These are phyloP conservation scores for Phytophthora parvispora DNA, from an alignment of 352 stramenopile genomes.

Conservation along the genomic window DNA sequence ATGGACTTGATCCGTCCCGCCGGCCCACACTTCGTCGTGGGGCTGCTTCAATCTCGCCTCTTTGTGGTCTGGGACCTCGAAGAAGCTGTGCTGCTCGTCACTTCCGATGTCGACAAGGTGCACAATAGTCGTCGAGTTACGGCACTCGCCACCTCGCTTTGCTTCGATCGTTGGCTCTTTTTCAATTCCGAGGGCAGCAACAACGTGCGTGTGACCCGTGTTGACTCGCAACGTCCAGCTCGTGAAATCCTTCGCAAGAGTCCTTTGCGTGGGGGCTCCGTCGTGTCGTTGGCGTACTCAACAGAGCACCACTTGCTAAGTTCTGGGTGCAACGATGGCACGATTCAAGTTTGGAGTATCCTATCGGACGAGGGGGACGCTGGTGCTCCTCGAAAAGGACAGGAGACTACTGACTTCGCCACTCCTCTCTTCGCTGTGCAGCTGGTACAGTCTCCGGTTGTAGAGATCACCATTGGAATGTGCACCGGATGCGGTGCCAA, in stretches of 20 bases:
- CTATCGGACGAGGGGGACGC: constrained; percentile 54
- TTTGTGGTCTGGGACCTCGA: constrained; percentile 77
- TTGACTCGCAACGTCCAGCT: constrained; percentile 56
- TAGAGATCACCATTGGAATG: constrained; percentile 52
- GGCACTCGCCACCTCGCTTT: constrained; percentile 64
- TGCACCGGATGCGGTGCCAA: constrained; percentile 26
- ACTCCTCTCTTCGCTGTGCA: constrained; percentile 45
- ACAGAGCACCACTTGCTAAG: constrained; percentile 60
- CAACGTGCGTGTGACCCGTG: constrained; percentile 69
- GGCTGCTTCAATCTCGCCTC: constrained; percentile 58
- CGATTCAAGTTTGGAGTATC: constrained; percentile 72
- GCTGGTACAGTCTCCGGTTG: constrained; percentile 49
- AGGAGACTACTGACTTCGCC: constrained; percentile 33
- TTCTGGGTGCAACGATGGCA: constrained; percentile 73
- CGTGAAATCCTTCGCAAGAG: constrained; percentile 85
- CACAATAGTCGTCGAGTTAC: constrained; percentile 60
- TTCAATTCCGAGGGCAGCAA: constrained; percentile 81
- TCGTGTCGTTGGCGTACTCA: constrained; percentile 67
- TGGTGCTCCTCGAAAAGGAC: constrained; percentile 15
- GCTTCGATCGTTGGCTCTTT: constrained; percentile 71
- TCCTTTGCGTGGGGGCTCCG: constrained; percentile 60
- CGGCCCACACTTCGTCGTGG: constrained; percentile 60
- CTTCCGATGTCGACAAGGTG: constrained; percentile 73
- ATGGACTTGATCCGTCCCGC: constrained; percentile 65
- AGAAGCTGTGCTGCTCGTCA: constrained; percentile 65